phyloP scores from a whole-genome alignment of 441 rosid species.

The Viola pubescens region DNA sequence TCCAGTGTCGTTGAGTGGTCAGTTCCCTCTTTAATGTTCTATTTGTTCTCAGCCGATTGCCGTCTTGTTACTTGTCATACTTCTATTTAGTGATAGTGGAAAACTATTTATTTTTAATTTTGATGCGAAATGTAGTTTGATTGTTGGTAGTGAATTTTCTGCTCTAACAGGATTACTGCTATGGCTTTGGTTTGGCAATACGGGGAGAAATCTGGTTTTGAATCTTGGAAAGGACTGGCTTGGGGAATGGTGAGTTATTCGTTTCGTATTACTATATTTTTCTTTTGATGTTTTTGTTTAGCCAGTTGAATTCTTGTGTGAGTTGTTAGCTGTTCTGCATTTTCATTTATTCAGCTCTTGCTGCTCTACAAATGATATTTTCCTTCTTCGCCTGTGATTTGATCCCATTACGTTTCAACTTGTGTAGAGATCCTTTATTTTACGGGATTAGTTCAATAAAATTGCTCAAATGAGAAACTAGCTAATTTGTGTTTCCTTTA shows the following conservation, averaged over 20 bases:
- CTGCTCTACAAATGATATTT: no score
- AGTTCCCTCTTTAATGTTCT: conserved; percentile 5
- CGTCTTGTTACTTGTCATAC: neutral
- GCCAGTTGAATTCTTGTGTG: no score
- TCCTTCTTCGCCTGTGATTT: no score
- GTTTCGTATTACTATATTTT: neutral
- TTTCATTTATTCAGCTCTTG: no score
- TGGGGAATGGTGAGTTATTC: conserved; percentile 5
- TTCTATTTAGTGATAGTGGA: neutral
- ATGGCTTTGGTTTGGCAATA: conserved; percentile 8
- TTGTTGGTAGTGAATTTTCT: neutral
- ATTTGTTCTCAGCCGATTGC: conserved; percentile 9
- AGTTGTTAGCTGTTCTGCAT: no score
- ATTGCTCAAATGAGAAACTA: no score
- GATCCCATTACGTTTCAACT: no score
- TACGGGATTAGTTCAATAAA: no score
- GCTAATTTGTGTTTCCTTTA: neutral
- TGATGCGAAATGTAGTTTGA: no score
- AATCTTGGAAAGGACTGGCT: conserved; percentile 6
- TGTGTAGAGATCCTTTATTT: no score
- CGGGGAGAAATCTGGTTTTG: conserved; percentile 3
- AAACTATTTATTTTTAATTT: neutral
- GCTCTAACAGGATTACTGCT: conserved; percentile 1
- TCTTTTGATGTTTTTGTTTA: no score
- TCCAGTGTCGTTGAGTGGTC: conserved; percentile 92